Evolutionary conservation across 306 rosid species (phyloP).

Genomic region (Vachellia collinsii): DNA sequence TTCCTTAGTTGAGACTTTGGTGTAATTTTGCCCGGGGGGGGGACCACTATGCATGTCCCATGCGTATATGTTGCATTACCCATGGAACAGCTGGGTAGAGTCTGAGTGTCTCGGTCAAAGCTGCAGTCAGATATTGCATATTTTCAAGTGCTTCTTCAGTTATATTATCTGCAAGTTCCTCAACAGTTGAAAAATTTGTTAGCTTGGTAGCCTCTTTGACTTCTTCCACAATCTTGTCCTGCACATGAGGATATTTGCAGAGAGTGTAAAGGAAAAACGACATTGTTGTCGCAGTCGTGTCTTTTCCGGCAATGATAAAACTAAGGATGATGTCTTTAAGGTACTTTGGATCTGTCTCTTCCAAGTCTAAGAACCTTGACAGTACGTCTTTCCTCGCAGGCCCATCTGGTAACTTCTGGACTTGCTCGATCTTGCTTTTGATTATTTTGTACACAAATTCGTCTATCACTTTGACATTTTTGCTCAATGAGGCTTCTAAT

Average conservation of each 20-base stretch:
- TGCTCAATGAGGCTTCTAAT: conserved; percentile 45
- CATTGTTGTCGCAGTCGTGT: conserved; percentile 56
- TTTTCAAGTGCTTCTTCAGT: conserved; percentile 54
- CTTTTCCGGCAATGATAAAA: conserved; percentile 61
- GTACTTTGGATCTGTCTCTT: conserved; percentile 48
- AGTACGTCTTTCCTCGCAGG: conserved; percentile 46
- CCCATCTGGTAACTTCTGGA: conserved; percentile 31
- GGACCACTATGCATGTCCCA: background rate
- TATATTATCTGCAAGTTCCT: conserved; percentile 44
- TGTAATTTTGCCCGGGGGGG: no score
- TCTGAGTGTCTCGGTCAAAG: conserved; percentile 63
- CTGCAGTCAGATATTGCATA: conserved; percentile 63
- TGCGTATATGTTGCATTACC: conserved; percentile 40
- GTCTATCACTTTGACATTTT: conserved; percentile 37
- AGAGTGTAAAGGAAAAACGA: conserved; percentile 57
- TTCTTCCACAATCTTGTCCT: conserved; percentile 59
- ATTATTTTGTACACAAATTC: conserved; percentile 34
- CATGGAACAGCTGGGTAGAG: conserved; percentile 68
- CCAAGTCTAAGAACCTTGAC: conserved; percentile 56
- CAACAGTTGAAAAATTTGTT: conserved; percentile 22
- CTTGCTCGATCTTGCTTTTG: conserved; percentile 26
- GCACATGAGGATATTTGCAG: conserved; percentile 59
- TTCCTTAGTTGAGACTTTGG: no score
- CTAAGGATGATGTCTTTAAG: conserved; percentile 53
- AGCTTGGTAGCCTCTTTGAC: conserved; percentile 41